Percentiles rank a stretch among this genome's conserved stretches.
These are phyloP conservation scores for Rhododendron molle DNA, from an alignment of 148 eudicot species.

Conservation along the genomic window DNA sequence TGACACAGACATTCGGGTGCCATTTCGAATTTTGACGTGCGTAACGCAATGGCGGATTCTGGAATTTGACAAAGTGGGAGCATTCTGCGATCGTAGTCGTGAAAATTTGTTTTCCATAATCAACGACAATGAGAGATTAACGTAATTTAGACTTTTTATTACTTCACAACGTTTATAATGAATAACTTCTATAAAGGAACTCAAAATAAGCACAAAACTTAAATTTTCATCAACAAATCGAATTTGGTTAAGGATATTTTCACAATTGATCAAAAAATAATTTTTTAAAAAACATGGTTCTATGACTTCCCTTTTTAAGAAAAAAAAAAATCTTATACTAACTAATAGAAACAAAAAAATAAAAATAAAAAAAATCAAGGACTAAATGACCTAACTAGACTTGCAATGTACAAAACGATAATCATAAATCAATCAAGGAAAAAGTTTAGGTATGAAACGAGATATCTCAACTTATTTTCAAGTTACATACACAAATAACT, in stretches of 20 bases:
- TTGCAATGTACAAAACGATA: not conserved
- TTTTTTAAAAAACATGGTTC: too few relatives aligned
- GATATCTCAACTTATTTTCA: not conserved
- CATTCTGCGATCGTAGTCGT: not conserved
- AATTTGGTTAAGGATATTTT: not conserved
- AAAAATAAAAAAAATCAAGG: too few relatives aligned
- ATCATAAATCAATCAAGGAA: too few relatives aligned
- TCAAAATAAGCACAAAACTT: not conserved
- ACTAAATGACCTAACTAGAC: too few relatives aligned
- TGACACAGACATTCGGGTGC: not conserved
- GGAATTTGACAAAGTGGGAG: not conserved
- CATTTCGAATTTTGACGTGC: not conserved
- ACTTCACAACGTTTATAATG: too few relatives aligned
- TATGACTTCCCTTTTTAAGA: too few relatives aligned
- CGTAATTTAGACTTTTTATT: not conserved
- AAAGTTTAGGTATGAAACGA: not conserved
- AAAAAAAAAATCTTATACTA: too few relatives aligned
- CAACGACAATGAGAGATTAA: too few relatives aligned
- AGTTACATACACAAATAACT: too few relatives aligned
- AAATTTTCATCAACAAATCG: not conserved
- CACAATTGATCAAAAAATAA: not conserved
- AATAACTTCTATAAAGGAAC: too few relatives aligned
- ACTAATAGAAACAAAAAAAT: too few relatives aligned
- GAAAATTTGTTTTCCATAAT: not conserved
- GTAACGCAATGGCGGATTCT: not conserved